Base-by-base conservation (phyloP, 2,329 filamentous ascomycete species). In the Colletotrichum godetiae region DNA sequence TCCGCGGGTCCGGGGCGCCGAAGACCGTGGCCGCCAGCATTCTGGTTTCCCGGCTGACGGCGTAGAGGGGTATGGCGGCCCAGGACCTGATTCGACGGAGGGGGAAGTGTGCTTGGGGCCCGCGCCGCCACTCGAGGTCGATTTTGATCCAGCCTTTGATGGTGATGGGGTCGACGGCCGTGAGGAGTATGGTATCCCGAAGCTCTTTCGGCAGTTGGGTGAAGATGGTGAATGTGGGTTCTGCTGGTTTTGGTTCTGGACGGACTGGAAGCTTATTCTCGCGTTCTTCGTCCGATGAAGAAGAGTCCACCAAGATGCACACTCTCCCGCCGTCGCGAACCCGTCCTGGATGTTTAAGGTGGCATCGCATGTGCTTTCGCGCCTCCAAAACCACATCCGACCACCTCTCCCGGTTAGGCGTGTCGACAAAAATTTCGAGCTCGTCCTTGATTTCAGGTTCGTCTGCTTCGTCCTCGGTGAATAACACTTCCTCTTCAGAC, bases 341-440 rank as follows among this genome's bases (percentile, higher is more conserved):
- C 15, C 61, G 22, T 19, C 19, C 15, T 12, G 49, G 22, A 7
- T 33, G 49, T 10, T 37, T 42, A 11, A 22, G 29, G 31, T 29
- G 33, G 49, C 57, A 61, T 13, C 57, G 24, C 46, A 62, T 35
- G 49, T 68, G 63, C 13, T 55, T 55, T 49, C 68, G 57, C 27
- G 58, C 49, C 4, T 24, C 15, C 13, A 62, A 27, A 24, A 53
- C 12, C 5, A 56, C 31, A 10, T 29, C 31, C 3, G 37, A 31
- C 42, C 37, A 27, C 4, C n/a, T 19, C 1, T 53, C 35, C 12
- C 64, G 57, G 35, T 52, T 58, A 8, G 22, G 8, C 37, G 22
- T 22, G 4, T 53, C 52, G 11, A 33, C 19, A 29, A 24, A 4
- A 6, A 58, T 68, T 5, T 42, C 52, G 13, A 62, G 7, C 27